Base-by-base conservation (phyloP, 768 basidiomycete genomes). In the Termitomyces sp. region DNA sequence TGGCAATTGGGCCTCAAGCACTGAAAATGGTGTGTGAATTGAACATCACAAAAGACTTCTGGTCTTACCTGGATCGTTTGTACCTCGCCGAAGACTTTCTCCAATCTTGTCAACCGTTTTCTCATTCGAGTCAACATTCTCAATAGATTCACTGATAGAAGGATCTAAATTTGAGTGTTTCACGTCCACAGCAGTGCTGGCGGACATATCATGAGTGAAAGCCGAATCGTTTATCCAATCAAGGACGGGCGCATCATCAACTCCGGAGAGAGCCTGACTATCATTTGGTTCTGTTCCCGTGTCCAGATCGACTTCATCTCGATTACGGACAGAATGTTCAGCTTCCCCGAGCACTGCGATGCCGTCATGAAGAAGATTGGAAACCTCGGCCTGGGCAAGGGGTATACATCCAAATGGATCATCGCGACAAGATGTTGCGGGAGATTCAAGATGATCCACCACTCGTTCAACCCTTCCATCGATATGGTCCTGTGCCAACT, bases 301-400 rank as follows among this genome's bases (percentile, higher is more conserved):
- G 31, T 31, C 15, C 28, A 34, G 18, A 42, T 44, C 53, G 34
- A 42, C 53, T 41, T 31, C n/a, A 20, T 22, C 29, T 15, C 13
- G n/a, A 10, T 53, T 28, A 20, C 20, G 28, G 8, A n/a, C 42
- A 5, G 22, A 24, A 54, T 22, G 20, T 31, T 54, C 29, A 18
- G 20, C 20, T 31, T 34, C 24, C 16, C 18, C 31, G 10, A 29
- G 22, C 53, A 16, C 42, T 51, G 18, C 18, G 12, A 58, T 61
- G 39, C 62, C 64, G 34, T 61, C 63, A 44, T 64, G 62, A 24
- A 64, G 42, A n/a, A 57, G 13, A 36, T 60, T 50, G n/a, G 54
- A 51, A 24, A 54, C 49, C 5, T 50, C 4, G 24, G 33, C 20
- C 12, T 50, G 20, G 20, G 4, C 53, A 33, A 20, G n/a, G 20